Conservation (phyloP, 768 basidiomycete genomes). For the Podaxis sp. region DNA sequence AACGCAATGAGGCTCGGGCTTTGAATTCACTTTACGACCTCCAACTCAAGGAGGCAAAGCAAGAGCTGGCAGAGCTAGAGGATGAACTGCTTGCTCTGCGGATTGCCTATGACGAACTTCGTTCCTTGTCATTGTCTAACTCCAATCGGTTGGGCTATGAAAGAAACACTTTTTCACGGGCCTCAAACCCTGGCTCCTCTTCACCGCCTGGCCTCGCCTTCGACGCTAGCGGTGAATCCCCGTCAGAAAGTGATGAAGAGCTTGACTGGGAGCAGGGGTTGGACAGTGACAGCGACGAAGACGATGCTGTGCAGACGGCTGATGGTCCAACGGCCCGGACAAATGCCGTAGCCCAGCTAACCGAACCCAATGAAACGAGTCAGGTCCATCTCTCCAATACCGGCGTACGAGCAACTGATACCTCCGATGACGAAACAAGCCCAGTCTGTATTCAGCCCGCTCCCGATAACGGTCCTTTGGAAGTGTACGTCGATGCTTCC, state of each 20-base stretch:
- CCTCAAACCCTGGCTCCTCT: background rate
- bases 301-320: background rate
- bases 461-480: background rate
- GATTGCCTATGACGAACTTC: constrained; percentile 22
- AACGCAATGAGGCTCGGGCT: constrained; percentile 23
- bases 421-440: background rate
- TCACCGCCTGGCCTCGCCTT: background rate
- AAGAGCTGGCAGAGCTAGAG: constrained; percentile 21
- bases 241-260: background rate
- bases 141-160: background rate
- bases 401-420: background rate
- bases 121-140: background rate
- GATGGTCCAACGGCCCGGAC: background rate
- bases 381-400: background rate
- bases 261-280: background rate
- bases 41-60: constrained; percentile 17
- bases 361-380: background rate
- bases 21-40: constrained; percentile 12
- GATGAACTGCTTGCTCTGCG: constrained; percentile 25
- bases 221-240: background rate
- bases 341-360: background rate
- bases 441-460: background rate
- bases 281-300: background rate
- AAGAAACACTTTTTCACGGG: background rate
- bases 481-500: background rate